Conservation (phyloP, 805 yeast genomes). For the Yarrowia sp. region DNA sequence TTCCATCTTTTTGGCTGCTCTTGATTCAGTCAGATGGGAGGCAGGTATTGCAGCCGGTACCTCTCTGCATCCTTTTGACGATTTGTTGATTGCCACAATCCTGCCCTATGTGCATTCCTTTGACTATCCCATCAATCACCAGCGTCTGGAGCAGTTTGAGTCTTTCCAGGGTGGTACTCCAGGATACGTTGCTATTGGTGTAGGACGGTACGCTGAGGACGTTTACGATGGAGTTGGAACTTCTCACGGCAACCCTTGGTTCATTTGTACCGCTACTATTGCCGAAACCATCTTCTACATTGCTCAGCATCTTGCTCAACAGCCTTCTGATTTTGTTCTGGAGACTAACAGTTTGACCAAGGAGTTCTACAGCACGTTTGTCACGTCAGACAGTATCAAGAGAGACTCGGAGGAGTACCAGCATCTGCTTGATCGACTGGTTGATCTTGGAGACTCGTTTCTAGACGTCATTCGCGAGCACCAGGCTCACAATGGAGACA, state of each 20-base stretch:
- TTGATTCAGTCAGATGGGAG: slow-evolving; percentile 18
- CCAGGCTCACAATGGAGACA: slow-evolving; percentile 65
- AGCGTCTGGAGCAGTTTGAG: slow-evolving; percentile 40
- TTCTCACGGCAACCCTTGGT: slow-evolving; percentile 93
- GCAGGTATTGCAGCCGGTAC: neutral
- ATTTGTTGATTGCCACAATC: slow-evolving; percentile 54
- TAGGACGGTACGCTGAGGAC: slow-evolving; percentile 95
- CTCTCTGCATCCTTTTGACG: slow-evolving; percentile 38
- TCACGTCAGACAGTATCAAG: slow-evolving; percentile 45
- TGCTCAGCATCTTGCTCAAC: slow-evolving; percentile 45
- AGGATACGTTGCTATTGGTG: slow-evolving; percentile 40
- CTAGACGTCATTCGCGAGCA: slow-evolving; percentile 57
- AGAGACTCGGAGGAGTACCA: slow-evolving; percentile 40
- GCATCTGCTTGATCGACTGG: slow-evolving; percentile 42
- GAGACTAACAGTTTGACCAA: slow-evolving; percentile 36
- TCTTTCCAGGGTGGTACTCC: slow-evolving; percentile 40
- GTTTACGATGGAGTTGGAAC: slow-evolving; percentile 76
- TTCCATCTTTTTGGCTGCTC: slow-evolving; percentile 64
- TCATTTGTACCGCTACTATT: slow-evolving; percentile 57
- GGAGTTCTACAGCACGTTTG: slow-evolving; percentile 42
- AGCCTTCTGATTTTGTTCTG: slow-evolving; percentile 41
- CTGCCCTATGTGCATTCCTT: slow-evolving; percentile 68
- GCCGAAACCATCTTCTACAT: slow-evolving; percentile 49
- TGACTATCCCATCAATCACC: slow-evolving; percentile 68
- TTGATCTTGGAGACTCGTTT: slow-evolving; percentile 58